A percentile compares a stretch with the other conserved stretches of the same genome.
phyloP scores from a whole-genome alignment of 2,329 filamentous ascomycete species.

The Ceratocystis destructans region DNA sequence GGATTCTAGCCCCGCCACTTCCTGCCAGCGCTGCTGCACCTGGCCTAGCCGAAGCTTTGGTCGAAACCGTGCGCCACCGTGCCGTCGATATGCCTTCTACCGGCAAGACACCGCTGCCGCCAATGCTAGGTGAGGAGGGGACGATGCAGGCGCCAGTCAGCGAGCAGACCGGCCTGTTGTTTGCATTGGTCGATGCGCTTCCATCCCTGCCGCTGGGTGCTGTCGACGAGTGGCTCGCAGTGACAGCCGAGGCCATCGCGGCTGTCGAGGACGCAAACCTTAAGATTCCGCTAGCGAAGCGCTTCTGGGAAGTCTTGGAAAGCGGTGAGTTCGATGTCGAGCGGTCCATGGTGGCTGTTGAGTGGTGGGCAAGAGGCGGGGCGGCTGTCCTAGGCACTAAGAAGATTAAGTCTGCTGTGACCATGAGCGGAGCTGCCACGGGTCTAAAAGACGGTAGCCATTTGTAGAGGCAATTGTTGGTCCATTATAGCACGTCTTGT shows the following conservation, averaged over 20 bases:
- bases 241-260: conserved; percentile 55
- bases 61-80: conserved; percentile 63
- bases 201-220: conserved; percentile 56
- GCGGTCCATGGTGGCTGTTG: conserved; percentile 60
- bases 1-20: conserved; percentile 68
- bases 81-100: conserved; percentile 41
- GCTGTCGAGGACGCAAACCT: conserved; percentile 47
- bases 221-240: conserved; percentile 67
- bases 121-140: conserved; percentile 22
- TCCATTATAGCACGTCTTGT: too few relatives aligned
- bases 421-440: conserved; percentile 41
- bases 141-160: conserved; percentile 35
- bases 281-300: conserved; percentile 49
- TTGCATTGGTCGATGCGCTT: conserved; percentile 67
- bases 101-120: conserved; percentile 30
- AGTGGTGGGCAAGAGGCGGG: conserved; percentile 61
- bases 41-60: conserved; percentile 61
- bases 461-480: neutral
- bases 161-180: conserved; percentile 61
- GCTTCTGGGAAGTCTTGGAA: conserved; percentile 68
- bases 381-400: conserved; percentile 33
- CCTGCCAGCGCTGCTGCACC: conserved; percentile 59
- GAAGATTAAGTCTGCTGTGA: conserved; percentile 22
- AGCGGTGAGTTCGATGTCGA: conserved; percentile 83
- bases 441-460: conserved; percentile 15